A percentile compares a stretch with the other conserved stretches of the same genome.
Evolutionary conservation across 2,329 filamentous ascomycete species (phyloP).

Genomic region (Teratosphaeria pseudoeucalypti): DNA sequence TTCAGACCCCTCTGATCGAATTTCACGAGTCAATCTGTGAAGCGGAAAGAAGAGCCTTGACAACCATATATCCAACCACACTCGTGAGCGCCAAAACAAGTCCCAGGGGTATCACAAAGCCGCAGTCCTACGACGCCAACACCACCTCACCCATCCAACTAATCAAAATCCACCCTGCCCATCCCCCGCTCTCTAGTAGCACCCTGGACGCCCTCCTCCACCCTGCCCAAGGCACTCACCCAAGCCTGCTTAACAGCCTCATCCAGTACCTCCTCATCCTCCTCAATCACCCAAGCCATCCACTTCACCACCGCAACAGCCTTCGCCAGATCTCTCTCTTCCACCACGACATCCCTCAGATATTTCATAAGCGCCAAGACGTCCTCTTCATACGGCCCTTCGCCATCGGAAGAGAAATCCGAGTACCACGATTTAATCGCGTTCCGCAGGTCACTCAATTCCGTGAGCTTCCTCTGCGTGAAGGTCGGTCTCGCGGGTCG

Average conservation of each 20-base stretch:
- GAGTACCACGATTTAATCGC: conserved; percentile 68
- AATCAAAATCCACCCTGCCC: conserved; percentile 33
- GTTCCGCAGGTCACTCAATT: conserved; percentile 55
- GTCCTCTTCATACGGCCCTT: conserved; percentile 63
- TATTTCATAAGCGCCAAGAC: conserved; percentile 65
- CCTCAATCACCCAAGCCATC: conserved; percentile 36
- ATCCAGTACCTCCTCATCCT: conserved; percentile 16
- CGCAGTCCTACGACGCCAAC: not conserved
- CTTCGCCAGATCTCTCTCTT: conserved; percentile 72
- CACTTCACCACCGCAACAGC: conserved; percentile 60
- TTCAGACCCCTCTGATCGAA: too few species aligned
- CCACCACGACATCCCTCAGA: conserved; percentile 56
- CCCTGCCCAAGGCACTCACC: conserved; percentile 27
- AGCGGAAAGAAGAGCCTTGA: too few species aligned
- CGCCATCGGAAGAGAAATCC: conserved; percentile 43
- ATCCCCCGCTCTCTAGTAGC: conserved; percentile 37
- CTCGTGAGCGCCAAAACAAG: too few species aligned
- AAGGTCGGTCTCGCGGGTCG: conserved; percentile 48
- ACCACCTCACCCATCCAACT: not conserved
- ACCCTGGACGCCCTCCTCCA: conserved; percentile 33
- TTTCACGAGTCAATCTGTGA: too few species aligned
- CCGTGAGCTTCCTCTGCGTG: conserved; percentile 47
- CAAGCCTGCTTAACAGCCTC: conserved; percentile 21
- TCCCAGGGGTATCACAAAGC: not conserved
- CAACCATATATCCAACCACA: too few species aligned